Conservation (phyloP, 2,329 filamentous ascomycete genomes). For the Elsinoe fawcettii region DNA sequence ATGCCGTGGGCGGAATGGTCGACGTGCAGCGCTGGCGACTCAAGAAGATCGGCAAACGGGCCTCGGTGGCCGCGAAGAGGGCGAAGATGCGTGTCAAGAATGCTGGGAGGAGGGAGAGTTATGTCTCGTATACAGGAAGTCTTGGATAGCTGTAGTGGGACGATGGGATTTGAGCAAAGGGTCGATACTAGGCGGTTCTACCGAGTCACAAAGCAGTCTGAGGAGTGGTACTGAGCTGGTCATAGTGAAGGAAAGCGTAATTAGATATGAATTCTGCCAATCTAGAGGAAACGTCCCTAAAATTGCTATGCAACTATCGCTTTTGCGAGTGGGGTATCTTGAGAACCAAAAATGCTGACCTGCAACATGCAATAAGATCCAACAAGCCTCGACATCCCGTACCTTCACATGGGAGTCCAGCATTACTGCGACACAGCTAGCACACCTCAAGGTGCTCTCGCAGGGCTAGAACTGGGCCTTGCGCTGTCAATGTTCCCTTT, state of each 20-base stretch:
- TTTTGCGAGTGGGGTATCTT: constrained; percentile 4
- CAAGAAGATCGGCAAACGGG: not conserved
- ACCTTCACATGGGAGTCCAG: not conserved
- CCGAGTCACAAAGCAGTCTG: not conserved
- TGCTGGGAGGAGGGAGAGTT: constrained; percentile 7
- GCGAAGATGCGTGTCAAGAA: not conserved
- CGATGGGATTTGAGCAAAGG: not conserved
- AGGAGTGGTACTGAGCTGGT: not conserved
- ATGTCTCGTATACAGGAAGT: constrained; percentile 7
- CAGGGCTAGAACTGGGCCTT: constrained; percentile 4
- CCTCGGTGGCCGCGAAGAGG: not conserved
- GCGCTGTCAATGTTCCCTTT: constrained; percentile 13
- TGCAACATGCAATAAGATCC: not conserved
- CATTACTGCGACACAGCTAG: not conserved
- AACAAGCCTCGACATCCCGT: not conserved
- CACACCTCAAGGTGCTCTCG: not conserved
- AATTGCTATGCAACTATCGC: not conserved
- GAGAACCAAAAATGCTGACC: not conserved
- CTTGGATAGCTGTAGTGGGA: not conserved
- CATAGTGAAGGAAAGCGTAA: not conserved
- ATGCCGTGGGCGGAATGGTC: constrained; percentile 4
- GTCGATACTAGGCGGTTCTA: not conserved
- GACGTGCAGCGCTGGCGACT: constrained; percentile 1
- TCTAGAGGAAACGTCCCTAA: not conserved
- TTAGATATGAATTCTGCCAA: constrained; percentile 6